Evolutionary conservation across 805 yeast genomes (phyloP).

Genomic region (Lipomyces kockii): DNA sequence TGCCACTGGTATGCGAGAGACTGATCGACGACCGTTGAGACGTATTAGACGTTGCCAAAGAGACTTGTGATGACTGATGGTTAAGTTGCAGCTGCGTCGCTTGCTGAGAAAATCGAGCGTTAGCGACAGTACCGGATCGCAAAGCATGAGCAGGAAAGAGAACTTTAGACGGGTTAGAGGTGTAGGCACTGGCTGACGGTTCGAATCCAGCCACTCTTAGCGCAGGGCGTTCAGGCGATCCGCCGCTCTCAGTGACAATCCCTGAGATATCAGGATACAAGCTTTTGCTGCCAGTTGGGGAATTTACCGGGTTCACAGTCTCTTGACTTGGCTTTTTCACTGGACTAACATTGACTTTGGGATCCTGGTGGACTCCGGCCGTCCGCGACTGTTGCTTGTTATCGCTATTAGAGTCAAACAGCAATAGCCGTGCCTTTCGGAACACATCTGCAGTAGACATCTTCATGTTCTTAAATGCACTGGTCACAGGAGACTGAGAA

Average conservation of each 20-base stretch:
- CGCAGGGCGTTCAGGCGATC: conserved; percentile 14
- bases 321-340: conserved; percentile 9
- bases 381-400: neutral
- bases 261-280: conserved; percentile 31
- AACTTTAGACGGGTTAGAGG: conserved; percentile 27
- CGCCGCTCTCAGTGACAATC: conserved; percentile 2
- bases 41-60: conserved; percentile 1
- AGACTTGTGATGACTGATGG: neutral
- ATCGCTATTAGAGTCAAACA: conserved; percentile 20
- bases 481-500: conserved; percentile 26
- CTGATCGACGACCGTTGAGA: conserved; percentile 6
- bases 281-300: neutral
- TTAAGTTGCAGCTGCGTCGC: neutral
- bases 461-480: conserved; percentile 29
- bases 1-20: neutral
- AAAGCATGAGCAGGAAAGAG: conserved; percentile 16
- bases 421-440: conserved; percentile 28
- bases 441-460: conserved; percentile 34
- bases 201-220: neutral
- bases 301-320: neutral
- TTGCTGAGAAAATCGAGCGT: neutral
- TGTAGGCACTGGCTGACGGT: neutral
- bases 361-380: conserved; percentile 3
- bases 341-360: neutral
- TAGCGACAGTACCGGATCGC: neutral